Conservation (phyloP, 177 flowering plant genomes). For the Vitis hybrid region DNA sequence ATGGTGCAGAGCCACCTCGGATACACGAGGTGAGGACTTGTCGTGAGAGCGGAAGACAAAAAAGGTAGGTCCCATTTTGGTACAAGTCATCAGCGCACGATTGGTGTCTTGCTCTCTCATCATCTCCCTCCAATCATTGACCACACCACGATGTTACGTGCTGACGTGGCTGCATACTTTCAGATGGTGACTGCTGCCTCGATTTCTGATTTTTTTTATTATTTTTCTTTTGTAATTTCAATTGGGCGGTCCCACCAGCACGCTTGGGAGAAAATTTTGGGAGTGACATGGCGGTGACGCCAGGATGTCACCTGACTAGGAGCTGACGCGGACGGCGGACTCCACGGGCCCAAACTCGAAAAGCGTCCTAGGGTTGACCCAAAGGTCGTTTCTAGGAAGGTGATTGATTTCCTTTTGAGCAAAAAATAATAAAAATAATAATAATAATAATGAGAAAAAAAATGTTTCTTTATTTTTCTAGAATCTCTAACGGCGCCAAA, state of each 20-base stretch:
- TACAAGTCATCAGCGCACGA: background rate
- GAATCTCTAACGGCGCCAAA: too few species aligned
- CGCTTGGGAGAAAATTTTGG: background rate
- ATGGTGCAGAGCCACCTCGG: constrained; percentile 15
- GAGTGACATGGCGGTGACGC: constrained; percentile 6
- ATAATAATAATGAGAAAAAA: too few species aligned
- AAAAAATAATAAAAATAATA: too few species aligned
- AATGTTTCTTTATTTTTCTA: too few species aligned
- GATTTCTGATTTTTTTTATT: background rate
- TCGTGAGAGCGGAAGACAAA: constrained; percentile 13
- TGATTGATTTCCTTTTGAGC: background rate
- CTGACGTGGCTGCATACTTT: background rate
- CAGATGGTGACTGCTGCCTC: background rate
- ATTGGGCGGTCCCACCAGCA: background rate
- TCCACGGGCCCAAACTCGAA: background rate
- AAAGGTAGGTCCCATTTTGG: background rate
- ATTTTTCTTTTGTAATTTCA: too few species aligned
- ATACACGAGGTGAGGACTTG: constrained; percentile 18
- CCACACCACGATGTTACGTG: background rate
- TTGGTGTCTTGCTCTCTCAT: background rate
- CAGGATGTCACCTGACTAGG: background rate
- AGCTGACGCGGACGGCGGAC: constrained; percentile 8
- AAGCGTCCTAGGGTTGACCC: background rate
- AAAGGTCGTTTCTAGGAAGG: background rate
- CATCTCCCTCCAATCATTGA: background rate